These are phyloP conservation scores for Penicillium sp. DNA, from an alignment of 2,329 filamentous ascomycete species.

Conservation along the genomic window DNA sequence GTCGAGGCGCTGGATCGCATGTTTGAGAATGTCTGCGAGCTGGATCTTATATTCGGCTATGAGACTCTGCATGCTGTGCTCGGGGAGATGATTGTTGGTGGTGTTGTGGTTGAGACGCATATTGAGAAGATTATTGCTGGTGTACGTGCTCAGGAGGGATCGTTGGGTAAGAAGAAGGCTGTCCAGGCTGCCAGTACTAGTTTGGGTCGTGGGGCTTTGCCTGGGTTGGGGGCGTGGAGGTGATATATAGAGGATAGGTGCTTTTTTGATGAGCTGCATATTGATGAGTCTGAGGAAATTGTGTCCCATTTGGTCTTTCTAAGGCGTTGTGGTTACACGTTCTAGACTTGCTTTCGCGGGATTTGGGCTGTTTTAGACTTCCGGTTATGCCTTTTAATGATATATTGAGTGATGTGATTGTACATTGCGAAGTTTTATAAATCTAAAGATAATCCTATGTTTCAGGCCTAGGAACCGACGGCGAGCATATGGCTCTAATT, in stretches of 20 bases:
- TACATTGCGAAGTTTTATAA: not conserved
- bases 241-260: conserved; percentile 16
- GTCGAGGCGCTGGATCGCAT: conserved; percentile 91
- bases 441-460: not conserved
- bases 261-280: conserved; percentile 1
- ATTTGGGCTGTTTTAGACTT: not conserved
- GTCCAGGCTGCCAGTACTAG: conserved; percentile 43
- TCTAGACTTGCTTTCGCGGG: conserved; percentile 1
- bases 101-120: conserved; percentile 90
- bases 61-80: conserved; percentile 91
- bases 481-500: too few species aligned
- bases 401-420: not conserved
- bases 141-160: conserved; percentile 58
- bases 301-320: not conserved
- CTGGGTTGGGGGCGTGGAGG: conserved; percentile 42
- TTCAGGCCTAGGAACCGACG: too few species aligned
- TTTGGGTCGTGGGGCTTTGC: conserved; percentile 37
- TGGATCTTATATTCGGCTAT: conserved; percentile 98
- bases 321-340: conserved; percentile 12
- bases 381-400: not conserved
- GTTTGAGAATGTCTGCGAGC: conserved; percentile 97
- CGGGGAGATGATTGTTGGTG: conserved; percentile 91
- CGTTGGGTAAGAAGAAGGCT: conserved; percentile 43
- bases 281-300: not conserved
- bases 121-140: conserved; percentile 84